Evolutionary conservation across 1,139 yeast genomes (phyloP).

Genomic region (Candida gigantensis): DNA sequence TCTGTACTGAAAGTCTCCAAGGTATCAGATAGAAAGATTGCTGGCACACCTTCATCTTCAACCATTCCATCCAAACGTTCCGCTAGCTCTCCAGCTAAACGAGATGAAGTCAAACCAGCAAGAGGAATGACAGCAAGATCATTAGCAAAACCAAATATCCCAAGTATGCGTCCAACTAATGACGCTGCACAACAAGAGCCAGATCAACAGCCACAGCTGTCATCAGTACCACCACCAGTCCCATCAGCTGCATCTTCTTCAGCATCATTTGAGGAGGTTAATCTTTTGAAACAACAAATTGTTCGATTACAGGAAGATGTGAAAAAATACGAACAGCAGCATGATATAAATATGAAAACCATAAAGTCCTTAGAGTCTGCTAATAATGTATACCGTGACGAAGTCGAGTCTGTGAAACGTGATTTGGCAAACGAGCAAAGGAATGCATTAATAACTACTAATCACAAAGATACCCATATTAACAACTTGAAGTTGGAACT

Average conservation of each 20-base stretch:
- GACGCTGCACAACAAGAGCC: neutral
- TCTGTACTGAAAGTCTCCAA: conserved; percentile 7
- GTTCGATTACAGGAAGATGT: conserved; percentile 45
- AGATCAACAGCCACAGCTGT: neutral
- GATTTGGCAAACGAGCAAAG: conserved; percentile 13
- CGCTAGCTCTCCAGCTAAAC: conserved; percentile 66
- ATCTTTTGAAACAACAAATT: conserved; percentile 46
- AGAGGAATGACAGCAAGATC: conserved; percentile 44
- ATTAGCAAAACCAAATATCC: conserved; percentile 24
- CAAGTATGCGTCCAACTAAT: conserved; percentile 17
- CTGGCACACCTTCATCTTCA: conserved; percentile 17
- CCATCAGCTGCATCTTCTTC: conserved; percentile 4
- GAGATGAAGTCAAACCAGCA: conserved; percentile 33
- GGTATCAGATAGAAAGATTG: conserved; percentile 4
- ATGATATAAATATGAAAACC: conserved; percentile 7
- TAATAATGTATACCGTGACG: conserved; percentile 11
- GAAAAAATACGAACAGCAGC: conserved; percentile 9
- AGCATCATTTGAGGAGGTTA: conserved; percentile 22
- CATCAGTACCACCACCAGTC: conserved; percentile 3
- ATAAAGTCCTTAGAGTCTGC: conserved; percentile 8
- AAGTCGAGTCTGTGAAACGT: conserved; percentile 10
- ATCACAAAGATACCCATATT: conserved; percentile 15
- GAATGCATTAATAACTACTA: conserved; percentile 10
- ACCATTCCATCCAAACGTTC: conserved; percentile 62
- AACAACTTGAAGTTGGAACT: conserved; percentile 14